These are phyloP conservation scores for Chaetomium fimeti DNA, from an alignment of 495 filamentous ascomycete species.

Conservation along the genomic window DNA sequence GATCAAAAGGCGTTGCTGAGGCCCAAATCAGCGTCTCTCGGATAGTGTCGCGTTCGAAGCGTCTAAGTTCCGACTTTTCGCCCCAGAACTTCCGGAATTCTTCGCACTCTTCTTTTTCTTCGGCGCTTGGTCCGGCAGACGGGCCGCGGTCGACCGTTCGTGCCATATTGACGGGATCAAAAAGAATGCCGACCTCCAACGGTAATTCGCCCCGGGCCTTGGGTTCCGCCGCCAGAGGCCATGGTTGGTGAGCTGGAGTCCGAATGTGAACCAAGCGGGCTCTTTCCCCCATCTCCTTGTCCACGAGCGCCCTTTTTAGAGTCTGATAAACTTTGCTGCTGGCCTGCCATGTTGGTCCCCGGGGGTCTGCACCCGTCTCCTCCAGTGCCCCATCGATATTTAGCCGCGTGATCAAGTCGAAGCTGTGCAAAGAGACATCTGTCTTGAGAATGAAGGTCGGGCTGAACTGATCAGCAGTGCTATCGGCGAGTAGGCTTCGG, in stretches of 20 bases:
- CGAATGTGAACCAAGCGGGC: slow-evolving; percentile 62
- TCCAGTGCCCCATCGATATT: slow-evolving; percentile 21
- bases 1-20: slow-evolving; percentile 53
- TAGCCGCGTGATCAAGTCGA: slow-evolving; percentile 59
- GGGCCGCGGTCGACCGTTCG: slow-evolving; percentile 85
- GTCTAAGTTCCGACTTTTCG: slow-evolving; percentile 67
- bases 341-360: slow-evolving; percentile 39
- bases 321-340: slow-evolving; percentile 57
- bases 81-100: slow-evolving; percentile 75
- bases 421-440: slow-evolving; percentile 64
- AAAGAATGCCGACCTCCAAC: slow-evolving; percentile 64
- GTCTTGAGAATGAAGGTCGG: slow-evolving; percentile 74
- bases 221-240: slow-evolving; percentile 42
- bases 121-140: slow-evolving; percentile 52
- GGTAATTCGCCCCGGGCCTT: slow-evolving; percentile 26
- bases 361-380: slow-evolving; percentile 30
- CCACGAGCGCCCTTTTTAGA: slow-evolving; percentile 60
- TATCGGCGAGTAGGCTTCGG: slow-evolving; percentile 69
- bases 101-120: slow-evolving; percentile 68
- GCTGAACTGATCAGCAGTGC: slow-evolving; percentile 75
- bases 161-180: slow-evolving; percentile 66
- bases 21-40: slow-evolving; percentile 82
- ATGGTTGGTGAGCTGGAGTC: slow-evolving; percentile 38
- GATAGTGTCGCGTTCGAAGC: slow-evolving; percentile 72
- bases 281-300: slow-evolving; percentile 58